These are phyloP conservation scores for Paracoccidioides brasiliensis DNA, from an alignment of 2,329 filamentous ascomycete genomes.

Conservation along the genomic window DNA sequence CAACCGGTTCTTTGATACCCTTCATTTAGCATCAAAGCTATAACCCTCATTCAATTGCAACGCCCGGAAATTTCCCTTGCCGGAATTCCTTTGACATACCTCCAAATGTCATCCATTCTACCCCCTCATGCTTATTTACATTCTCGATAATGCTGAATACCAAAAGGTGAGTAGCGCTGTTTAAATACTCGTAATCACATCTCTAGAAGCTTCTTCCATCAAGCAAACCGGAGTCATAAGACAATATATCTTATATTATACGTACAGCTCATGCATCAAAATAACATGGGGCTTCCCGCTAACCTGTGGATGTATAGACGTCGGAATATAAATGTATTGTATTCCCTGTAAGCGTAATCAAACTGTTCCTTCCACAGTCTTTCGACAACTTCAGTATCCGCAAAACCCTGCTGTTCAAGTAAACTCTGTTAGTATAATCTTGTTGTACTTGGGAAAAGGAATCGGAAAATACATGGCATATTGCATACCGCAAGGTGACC, in stretches of 20 bases:
- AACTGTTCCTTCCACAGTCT: background rate
- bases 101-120: background rate
- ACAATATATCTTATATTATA: too few relatives aligned
- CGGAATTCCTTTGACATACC: background rate
- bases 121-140: background rate
- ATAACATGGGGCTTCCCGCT: background rate
- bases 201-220: too few relatives aligned
- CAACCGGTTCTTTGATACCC: background rate
- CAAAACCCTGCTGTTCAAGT: background rate
- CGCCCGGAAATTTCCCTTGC: background rate
- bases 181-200: background rate
- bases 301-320: background rate
- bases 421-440: too few relatives aligned
- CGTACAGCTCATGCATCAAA: background rate
- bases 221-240: background rate
- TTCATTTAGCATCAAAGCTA: background rate
- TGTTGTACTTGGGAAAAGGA: too few relatives aligned
- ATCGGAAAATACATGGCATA: background rate
- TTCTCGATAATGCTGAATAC: background rate
- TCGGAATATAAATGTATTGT: background rate
- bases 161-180: background rate
- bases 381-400: background rate
- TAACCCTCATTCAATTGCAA: background rate
- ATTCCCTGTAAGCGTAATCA: background rate
- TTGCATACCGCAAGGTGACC: background rate